Evolutionary conservation across 2,329 filamentous ascomycete genomes (phyloP), one percentile per base, ranked within the genome.

Genomic region (Cladophialophora immunda): DNA sequence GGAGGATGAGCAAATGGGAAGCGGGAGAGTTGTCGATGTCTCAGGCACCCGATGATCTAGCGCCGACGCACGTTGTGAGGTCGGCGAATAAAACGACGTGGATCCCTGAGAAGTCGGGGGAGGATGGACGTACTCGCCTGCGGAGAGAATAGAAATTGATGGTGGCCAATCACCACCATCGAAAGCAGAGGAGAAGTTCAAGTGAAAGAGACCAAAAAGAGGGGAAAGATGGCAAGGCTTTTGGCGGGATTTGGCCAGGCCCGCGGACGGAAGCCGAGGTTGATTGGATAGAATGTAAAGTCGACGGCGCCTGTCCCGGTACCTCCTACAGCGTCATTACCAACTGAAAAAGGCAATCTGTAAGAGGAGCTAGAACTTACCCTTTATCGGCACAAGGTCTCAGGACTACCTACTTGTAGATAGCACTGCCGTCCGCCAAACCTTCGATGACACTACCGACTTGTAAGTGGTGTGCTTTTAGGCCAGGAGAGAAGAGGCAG

Each of bases 1-100:
- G 30, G 15, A 25, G 19, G 6, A 29, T 47, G 19, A 62, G 47
- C 32, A 27, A 62, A 32, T 22, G 32, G 19, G 15, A 29, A 27
- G 36, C 22, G 17, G 34, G 30, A 56, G 52, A 25, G 15, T 22
- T 52, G 32, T 58, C 53, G 53, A 64, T 64, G 62, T 64, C 62
- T 64, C 62, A 64, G 62, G 62, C 38, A 64, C 62, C 54, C 25
- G 54, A 29, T 52, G 47, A 11, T 38, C 34, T 34, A 36, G 47
- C 32, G 34, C 36, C 11, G 30, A 38, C 30, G 32, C 19, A 34
- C 30, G 30, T 22, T 61, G 11, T 45, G 27, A 61, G 36, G 47
- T 32, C 30, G 27, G 36, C 32, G 22, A 61, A 50, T 59, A 6
- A 22, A 32, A 50, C 3, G 45, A 25, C 22, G 9, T 4, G 5